Evolutionary conservation across 2,329 filamentous ascomycete genomes (phyloP).

Genomic region (Botrytis deweyae): DNA sequence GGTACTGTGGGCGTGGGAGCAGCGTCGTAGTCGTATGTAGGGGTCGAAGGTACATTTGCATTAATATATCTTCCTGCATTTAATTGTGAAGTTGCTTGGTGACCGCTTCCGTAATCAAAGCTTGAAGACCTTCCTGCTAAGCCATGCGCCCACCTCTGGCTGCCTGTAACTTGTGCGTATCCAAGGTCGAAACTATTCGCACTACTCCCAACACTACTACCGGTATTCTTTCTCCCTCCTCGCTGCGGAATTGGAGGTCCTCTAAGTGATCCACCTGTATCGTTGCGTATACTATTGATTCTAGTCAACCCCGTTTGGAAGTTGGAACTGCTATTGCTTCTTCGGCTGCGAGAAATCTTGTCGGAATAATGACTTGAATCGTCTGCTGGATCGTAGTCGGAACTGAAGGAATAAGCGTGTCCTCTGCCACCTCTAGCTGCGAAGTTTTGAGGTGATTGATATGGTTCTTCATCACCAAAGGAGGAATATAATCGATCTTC

Average conservation of each 20-base stretch:
- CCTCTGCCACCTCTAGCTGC: constrained; percentile 31
- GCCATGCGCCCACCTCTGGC: constrained; percentile 56
- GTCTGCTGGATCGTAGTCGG: constrained; percentile 57
- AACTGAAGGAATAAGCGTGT: constrained; percentile 59
- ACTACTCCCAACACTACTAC: constrained; percentile 69
- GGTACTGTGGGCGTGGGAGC: constrained; percentile 85
- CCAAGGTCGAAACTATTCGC: constrained; percentile 65
- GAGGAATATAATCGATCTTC: constrained; percentile 36
- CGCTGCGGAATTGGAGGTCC: constrained; percentile 43
- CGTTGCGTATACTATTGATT: constrained; percentile 58
- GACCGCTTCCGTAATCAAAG: constrained; percentile 64
- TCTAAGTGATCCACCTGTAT: constrained; percentile 40
- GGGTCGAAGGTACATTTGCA: constrained; percentile 25
- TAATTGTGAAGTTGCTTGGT: constrained; percentile 37
- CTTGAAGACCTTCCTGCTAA: constrained; percentile 63
- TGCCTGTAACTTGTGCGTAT: constrained; percentile 56
- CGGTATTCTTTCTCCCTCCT: constrained; percentile 49
- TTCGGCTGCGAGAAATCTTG: constrained; percentile 56
- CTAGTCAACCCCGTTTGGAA: constrained; percentile 59
- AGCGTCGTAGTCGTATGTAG: constrained; percentile 64
- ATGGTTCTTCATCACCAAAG: constrained; percentile 36
- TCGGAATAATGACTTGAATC: constrained; percentile 54
- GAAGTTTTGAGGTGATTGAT: constrained; percentile 34
- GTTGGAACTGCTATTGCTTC: constrained; percentile 80
- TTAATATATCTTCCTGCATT: constrained; percentile 37